These are phyloP conservation scores for Solanum ossicruentum DNA, from an alignment of 257 asterid genomes.

Conservation along the genomic window DNA sequence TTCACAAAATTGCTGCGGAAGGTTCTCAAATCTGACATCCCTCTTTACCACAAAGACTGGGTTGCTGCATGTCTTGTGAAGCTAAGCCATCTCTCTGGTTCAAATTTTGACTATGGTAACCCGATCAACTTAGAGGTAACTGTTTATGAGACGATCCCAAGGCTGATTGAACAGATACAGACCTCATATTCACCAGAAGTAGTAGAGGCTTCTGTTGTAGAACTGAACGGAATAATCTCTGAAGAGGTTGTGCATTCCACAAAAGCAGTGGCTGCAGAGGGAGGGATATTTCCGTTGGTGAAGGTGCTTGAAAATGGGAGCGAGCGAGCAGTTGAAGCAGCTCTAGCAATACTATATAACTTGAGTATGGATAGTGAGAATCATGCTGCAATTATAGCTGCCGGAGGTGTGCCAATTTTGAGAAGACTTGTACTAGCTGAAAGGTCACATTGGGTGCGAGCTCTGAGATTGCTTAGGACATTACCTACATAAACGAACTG, in stretches of 20 bases:
- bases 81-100: slow-evolving; percentile 32
- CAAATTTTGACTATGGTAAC: slow-evolving; percentile 17
- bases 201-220: slow-evolving; percentile 58
- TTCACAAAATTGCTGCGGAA: slow-evolving; percentile 44
- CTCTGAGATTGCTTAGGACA: slow-evolving; percentile 64
- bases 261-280: slow-evolving; percentile 38
- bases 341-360: slow-evolving; percentile 50
- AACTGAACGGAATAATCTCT: slow-evolving; percentile 56
- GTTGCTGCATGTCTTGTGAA: slow-evolving; percentile 77
- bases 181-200: slow-evolving; percentile 32
- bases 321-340: slow-evolving; percentile 48
- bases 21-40: slow-evolving; percentile 39
- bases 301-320: slow-evolving; percentile 45
- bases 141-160: slow-evolving; percentile 66
- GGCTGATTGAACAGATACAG: slow-evolving; percentile 49
- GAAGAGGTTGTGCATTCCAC: slow-evolving; percentile 57
- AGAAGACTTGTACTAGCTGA: slow-evolving; percentile 50
- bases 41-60: slow-evolving; percentile 56
- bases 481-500: slow-evolving; percentile 36
- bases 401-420: slow-evolving; percentile 66
- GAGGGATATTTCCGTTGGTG: slow-evolving; percentile 65
- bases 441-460: slow-evolving; percentile 48
- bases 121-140: slow-evolving; percentile 49
- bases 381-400: slow-evolving; percentile 59
- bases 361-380: slow-evolving; percentile 74